These are phyloP conservation scores for Gynochthodes officinalis DNA, from an alignment of 257 asterid genomes.

Conservation along the genomic window DNA sequence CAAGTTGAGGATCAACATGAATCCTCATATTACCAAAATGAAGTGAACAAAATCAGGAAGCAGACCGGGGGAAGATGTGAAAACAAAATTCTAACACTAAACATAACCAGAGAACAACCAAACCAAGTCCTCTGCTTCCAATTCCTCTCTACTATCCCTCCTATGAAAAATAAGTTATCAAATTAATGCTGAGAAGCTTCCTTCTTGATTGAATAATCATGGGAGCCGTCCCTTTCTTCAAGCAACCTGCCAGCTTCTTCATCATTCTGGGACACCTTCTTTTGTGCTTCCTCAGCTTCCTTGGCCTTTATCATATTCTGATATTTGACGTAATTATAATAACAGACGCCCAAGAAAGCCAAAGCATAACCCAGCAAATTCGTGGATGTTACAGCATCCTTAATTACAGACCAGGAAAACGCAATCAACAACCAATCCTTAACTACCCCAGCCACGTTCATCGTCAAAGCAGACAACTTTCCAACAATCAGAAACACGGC, in stretches of 20 bases:
- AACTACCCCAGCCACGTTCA: slow-evolving; percentile 77
- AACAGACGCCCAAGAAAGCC: slow-evolving; percentile 67
- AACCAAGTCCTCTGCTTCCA: slow-evolving; percentile 6
- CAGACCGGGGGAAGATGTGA: slow-evolving; percentile 1
- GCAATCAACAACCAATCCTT: slow-evolving; percentile 73
- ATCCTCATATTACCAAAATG: slow-evolving; percentile 20
- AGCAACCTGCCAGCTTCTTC: slow-evolving; percentile 50
- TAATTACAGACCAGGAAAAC: slow-evolving; percentile 69
- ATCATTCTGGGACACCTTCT: slow-evolving; percentile 48
- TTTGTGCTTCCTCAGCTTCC: slow-evolving; percentile 43
- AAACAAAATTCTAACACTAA: slow-evolving; percentile 16
- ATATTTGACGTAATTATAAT: slow-evolving; percentile 56
- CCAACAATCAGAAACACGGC: slow-evolving; percentile 72
- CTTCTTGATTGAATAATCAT: slow-evolving; percentile 17
- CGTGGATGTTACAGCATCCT: slow-evolving; percentile 59
- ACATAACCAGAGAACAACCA: slow-evolving; percentile 5
- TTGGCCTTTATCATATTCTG: slow-evolving; percentile 54
- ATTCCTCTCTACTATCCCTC: slow-evolving; percentile 1
- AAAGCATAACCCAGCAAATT: slow-evolving; percentile 55
- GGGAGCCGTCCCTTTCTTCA: slow-evolving; percentile 33
- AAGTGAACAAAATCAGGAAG: slow-evolving; percentile 17
- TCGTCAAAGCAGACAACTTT: slow-evolving; percentile 67
- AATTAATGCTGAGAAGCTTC: slow-evolving; percentile 31
- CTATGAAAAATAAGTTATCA: slow-evolving; percentile 2
- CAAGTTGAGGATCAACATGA: slow-evolving; percentile 17